A percentile compares a stretch with the other conserved stretches of the same genome.
phyloP scores from a whole-genome alignment of 108 stramenopile species.

The Cyclostephanos tholiformis region DNA sequence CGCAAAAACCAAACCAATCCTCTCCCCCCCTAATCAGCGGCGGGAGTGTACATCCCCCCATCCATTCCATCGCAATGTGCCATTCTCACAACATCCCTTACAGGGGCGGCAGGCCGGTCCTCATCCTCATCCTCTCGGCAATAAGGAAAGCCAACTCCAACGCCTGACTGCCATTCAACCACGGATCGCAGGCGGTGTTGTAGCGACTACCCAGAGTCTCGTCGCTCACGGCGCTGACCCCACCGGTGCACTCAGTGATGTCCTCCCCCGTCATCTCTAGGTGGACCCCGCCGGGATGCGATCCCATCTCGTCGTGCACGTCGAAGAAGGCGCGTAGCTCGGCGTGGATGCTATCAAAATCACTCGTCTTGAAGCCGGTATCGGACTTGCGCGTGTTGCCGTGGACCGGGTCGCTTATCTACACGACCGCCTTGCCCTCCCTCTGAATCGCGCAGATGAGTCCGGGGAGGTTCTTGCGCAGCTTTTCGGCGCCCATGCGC shows the following conservation, averaged over 20 bases:
- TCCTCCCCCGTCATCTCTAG: slow-evolving; percentile 98
- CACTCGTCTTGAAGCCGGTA: slow-evolving; percentile 94
- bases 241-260: slow-evolving; percentile 99
- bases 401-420: slow-evolving; percentile 97
- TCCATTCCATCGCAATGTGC: not conserved
- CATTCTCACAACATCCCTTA: slow-evolving; percentile 1
- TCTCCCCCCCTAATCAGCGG: not conserved
- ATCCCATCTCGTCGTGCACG: slow-evolving; percentile 98
- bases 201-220: slow-evolving; percentile 80
- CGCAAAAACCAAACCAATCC: not conserved
- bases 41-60: not conserved
- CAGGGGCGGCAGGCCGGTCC: slow-evolving; percentile 83
- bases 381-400: slow-evolving; percentile 97
- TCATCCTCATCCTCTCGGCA: slow-evolving; percentile 91
- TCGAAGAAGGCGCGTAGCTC: slow-evolving; percentile 98
- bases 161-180: slow-evolving; percentile 97
- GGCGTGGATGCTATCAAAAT: slow-evolving; percentile 92
- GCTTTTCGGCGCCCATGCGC: slow-evolving; percentile 97
- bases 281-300: slow-evolving; percentile 97
- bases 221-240: slow-evolving; percentile 86
- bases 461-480: slow-evolving; percentile 93
- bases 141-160: slow-evolving; percentile 97
- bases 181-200: slow-evolving; percentile 96
- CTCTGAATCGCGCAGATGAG: slow-evolving; percentile 96
- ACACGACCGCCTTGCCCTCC: slow-evolving; percentile 94